Percentiles rank a stretch among this genome's conserved stretches.
These are phyloP conservation scores for Russula olivacea DNA, from an alignment of 768 basidiomycete genomes.

Conservation along the genomic window DNA sequence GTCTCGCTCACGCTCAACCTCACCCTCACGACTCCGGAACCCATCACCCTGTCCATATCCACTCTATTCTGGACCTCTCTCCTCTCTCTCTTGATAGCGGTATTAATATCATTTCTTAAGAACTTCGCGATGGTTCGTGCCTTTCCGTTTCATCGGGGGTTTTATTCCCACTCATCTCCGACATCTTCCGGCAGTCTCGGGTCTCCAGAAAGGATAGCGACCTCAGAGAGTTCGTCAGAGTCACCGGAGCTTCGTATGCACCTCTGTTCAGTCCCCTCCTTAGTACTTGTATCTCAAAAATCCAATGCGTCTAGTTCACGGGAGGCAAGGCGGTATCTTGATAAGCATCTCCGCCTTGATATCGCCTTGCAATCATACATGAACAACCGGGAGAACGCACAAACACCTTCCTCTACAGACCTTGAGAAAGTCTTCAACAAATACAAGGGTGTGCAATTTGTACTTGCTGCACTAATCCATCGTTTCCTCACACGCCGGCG, in stretches of 20 bases:
- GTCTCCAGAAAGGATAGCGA: conserved; percentile 18
- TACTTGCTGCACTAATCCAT: neutral
- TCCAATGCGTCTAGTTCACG: conserved; percentile 31
- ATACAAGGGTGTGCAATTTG: conserved; percentile 37
- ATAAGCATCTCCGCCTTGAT: conserved; percentile 65
- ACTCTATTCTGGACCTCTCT: neutral
- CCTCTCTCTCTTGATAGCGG: conserved; percentile 11
- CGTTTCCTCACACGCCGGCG: neutral
- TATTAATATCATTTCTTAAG: conserved; percentile 4
- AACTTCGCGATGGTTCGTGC: conserved; percentile 16
- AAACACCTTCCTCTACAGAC: conserved; percentile 31
- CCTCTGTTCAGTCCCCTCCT: neutral
- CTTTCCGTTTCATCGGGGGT: neutral
- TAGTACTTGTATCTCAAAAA: neutral
- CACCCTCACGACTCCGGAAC: neutral
- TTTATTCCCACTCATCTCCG: neutral
- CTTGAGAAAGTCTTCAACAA: conserved; percentile 38
- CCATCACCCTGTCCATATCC: conserved; percentile 8
- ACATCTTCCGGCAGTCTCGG: conserved; percentile 10
- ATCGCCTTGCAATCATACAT: conserved; percentile 70
- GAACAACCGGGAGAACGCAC: conserved; percentile 41
- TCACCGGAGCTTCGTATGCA: conserved; percentile 22
- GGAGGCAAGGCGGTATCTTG: conserved; percentile 64
- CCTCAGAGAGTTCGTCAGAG: conserved; percentile 15
- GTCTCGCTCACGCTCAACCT: neutral